These are phyloP conservation scores for Aspergillus unguis DNA, from an alignment of 2,329 filamentous ascomycete species.

Conservation along the genomic window DNA sequence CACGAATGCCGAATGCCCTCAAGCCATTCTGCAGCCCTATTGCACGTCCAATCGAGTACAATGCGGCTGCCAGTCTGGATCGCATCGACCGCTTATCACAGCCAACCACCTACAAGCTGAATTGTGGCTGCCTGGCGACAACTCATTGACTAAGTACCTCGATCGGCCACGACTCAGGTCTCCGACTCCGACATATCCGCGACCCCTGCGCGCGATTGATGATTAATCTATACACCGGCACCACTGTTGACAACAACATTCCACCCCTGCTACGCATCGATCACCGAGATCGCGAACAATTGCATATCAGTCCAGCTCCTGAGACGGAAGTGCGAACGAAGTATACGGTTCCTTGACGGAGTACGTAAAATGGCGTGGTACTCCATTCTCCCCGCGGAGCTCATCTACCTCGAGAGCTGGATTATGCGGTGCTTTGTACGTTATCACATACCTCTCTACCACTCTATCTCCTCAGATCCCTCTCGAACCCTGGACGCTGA, in stretches of 20 bases:
- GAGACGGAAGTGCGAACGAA: background rate
- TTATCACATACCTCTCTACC: constrained; percentile 8
- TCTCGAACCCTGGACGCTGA: background rate
- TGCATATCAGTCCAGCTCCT: no score
- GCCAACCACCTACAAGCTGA: background rate
- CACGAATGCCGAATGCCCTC: background rate
- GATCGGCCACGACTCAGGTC: background rate
- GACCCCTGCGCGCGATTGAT: background rate
- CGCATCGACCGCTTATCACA: background rate
- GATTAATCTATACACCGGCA: background rate
- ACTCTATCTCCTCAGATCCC: background rate
- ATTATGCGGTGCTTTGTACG: constrained; percentile 61
- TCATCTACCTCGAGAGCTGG: constrained; percentile 61
- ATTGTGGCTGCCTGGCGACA: constrained; percentile 3
- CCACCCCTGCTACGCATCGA: background rate
- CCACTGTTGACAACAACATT: background rate
- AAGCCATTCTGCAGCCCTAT: background rate
- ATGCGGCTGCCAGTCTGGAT: constrained; percentile 9
- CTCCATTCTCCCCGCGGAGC: constrained; percentile 60
- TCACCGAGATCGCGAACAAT: background rate
- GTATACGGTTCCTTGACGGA: background rate
- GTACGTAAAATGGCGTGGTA: constrained; percentile 57
- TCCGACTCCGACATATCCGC: background rate
- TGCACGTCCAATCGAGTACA: background rate
- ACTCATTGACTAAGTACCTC: background rate